phyloP scores from a whole-genome alignment of 768 basidiomycete genomes.

The Naganishia randhawae region DNA sequence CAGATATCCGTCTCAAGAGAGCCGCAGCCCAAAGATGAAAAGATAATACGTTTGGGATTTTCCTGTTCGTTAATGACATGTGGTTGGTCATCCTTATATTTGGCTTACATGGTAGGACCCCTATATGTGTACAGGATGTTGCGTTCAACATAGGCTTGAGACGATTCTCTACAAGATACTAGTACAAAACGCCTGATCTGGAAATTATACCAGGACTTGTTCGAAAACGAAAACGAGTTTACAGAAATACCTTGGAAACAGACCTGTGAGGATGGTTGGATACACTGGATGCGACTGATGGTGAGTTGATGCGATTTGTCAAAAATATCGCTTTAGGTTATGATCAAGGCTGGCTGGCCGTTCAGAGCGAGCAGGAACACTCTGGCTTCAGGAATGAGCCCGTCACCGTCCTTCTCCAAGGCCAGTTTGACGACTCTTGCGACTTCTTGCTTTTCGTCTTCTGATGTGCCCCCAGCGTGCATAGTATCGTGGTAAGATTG shows the following conservation, averaged over 20 bases:
- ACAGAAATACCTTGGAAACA: not conserved
- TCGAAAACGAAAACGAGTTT: not conserved
- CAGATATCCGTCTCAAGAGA: too few species aligned
- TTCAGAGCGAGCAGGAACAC: constrained; percentile 46
- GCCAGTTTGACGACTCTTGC: constrained; percentile 33
- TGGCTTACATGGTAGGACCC: not conserved
- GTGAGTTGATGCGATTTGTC: not conserved
- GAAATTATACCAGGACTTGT: constrained; percentile 7
- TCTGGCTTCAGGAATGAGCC: constrained; percentile 46
- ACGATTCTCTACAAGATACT: not conserved
- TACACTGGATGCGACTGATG: not conserved
- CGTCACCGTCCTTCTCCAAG: constrained; percentile 39
- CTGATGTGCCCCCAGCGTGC: constrained; percentile 12
- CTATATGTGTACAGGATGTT: not conserved
- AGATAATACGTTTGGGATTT: not conserved
- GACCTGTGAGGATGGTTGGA: not conserved
- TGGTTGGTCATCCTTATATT: not conserved
- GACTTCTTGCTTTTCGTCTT: constrained; percentile 41
- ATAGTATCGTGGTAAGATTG: not conserved
- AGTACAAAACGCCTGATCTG: constrained; percentile 10
- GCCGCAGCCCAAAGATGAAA: too few species aligned
- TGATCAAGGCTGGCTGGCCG: constrained; percentile 47
- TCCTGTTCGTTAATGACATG: not conserved
- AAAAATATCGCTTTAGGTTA: constrained; percentile 34
- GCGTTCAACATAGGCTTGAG: not conserved